Evolutionary conservation across 2,329 filamentous ascomycete species (phyloP).

Genomic region (Madurella mycetomatis): DNA sequence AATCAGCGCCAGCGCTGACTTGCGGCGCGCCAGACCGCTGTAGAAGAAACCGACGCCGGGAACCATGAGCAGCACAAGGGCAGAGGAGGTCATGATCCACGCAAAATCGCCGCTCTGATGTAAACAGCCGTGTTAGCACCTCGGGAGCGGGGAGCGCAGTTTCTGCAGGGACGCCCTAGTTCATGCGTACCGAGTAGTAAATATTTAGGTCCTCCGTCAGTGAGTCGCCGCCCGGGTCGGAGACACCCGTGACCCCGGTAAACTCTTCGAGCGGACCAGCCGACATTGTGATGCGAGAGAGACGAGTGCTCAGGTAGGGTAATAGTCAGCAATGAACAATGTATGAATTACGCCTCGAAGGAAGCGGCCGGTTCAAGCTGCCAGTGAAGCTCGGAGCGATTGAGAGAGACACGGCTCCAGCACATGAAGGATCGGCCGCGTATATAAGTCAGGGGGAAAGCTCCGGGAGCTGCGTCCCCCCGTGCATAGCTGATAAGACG

Average conservation of each 20-base stretch:
- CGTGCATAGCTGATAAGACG: slow-evolving; percentile 18
- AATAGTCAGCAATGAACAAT: not conserved
- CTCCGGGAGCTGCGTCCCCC: not conserved
- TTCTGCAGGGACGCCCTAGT: not conserved
- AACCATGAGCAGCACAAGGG: slow-evolving; percentile 86
- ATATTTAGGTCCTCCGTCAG: slow-evolving; percentile 71
- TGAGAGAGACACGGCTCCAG: not conserved
- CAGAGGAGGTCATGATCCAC: slow-evolving; percentile 72
- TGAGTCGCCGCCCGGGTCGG: slow-evolving; percentile 48
- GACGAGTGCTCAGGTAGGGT: not conserved
- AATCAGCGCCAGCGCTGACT: slow-evolving; percentile 81
- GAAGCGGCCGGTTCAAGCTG: not conserved
- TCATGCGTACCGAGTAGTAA: slow-evolving; percentile 66
- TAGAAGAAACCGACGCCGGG: slow-evolving; percentile 95
- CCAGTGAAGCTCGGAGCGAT: not conserved
- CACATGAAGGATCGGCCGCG: not conserved
- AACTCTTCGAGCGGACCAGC: slow-evolving; percentile 37
- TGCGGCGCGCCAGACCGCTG: slow-evolving; percentile 81
- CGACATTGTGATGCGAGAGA: slow-evolving; percentile 30
- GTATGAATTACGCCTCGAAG: not conserved
- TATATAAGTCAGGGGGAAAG: not conserved
- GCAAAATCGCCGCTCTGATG: slow-evolving; percentile 71
- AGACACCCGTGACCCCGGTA: slow-evolving; percentile 47
- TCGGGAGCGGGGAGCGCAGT: slow-evolving; percentile 11
- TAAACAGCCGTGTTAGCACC: slow-evolving; percentile 1